phyloP scores from a whole-genome alignment of 805 yeast genomes.

The Yarrowia sp. region DNA sequence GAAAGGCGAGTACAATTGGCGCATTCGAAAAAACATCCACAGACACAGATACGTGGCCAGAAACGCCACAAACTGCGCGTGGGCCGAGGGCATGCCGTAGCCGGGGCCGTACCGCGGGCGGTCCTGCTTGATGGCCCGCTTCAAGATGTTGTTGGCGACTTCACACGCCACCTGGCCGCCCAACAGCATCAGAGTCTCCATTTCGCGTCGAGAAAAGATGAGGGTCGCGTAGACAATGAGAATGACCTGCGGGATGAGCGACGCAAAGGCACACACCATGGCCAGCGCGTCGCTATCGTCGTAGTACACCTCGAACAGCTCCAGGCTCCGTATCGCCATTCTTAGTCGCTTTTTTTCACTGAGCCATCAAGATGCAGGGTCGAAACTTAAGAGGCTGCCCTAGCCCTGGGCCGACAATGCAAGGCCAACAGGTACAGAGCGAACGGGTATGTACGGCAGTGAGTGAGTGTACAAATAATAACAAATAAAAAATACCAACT shows the following conservation, averaged over 20 bases:
- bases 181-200: slow-evolving; percentile 82
- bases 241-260: slow-evolving; percentile 80
- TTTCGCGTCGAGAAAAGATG: slow-evolving; percentile 81
- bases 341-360: slow-evolving; percentile 3
- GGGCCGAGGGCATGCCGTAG: slow-evolving; percentile 98
- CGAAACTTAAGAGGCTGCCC: slow-evolving; percentile 6
- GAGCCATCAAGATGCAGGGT: slow-evolving; percentile 30
- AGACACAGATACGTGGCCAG: slow-evolving; percentile 54
- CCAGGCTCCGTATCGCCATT: slow-evolving; percentile 52
- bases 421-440: neutral
- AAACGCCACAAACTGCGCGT: slow-evolving; percentile 94
- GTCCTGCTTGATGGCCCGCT: slow-evolving; percentile 68
- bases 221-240: slow-evolving; percentile 82
- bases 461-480: neutral
- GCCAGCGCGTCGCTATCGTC: slow-evolving; percentile 70
- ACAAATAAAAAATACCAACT: no score
- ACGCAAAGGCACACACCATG: slow-evolving; percentile 67
- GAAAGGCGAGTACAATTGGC: slow-evolving; percentile 45
- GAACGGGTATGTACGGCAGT: no score
- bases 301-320: slow-evolving; percentile 84
- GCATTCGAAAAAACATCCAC: slow-evolving; percentile 49
- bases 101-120: slow-evolving; percentile 69
- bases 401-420: neutral
- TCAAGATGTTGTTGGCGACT: slow-evolving; percentile 69
- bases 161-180: slow-evolving; percentile 87